Evolutionary conservation across 306 rosid species (phyloP).

Genomic region (Elaeagnus macrophylla): DNA sequence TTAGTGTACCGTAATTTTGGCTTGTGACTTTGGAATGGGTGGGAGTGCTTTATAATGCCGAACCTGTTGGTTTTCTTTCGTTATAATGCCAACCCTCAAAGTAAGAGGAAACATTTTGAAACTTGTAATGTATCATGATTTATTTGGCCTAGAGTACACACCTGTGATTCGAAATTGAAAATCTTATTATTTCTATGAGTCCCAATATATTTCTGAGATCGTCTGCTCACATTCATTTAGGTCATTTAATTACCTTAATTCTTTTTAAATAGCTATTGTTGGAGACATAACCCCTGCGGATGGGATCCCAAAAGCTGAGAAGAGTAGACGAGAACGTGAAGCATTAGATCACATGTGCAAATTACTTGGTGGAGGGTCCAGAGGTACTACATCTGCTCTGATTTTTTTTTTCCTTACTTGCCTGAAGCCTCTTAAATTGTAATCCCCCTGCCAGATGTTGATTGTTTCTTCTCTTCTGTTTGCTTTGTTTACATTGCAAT

Average conservation of each 20-base stretch:
- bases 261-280: constrained; percentile 60
- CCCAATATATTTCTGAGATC: no score
- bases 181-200: no score
- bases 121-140: no score
- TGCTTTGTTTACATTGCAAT: constrained; percentile 8
- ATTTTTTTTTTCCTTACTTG: neutral
- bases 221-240: no score
- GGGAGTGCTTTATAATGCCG: no score
- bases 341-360: constrained; percentile 86
- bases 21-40: no score
- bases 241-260: neutral
- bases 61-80: no score
- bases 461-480: constrained; percentile 15
- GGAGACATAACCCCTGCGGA: constrained; percentile 83
- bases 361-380: constrained; percentile 81
- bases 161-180: no score
- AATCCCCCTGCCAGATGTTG: constrained; percentile 7
- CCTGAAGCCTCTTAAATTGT: neutral
- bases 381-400: constrained; percentile 37
- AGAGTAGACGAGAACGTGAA: constrained; percentile 56
- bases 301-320: constrained; percentile 75
- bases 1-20: no score
- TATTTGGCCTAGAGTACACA: no score
- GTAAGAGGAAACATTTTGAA: no score
- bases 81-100: no score